Conservation (phyloP, 2,329 filamentous ascomycete genomes). For the Fusarium pseudograminearum region DNA sequence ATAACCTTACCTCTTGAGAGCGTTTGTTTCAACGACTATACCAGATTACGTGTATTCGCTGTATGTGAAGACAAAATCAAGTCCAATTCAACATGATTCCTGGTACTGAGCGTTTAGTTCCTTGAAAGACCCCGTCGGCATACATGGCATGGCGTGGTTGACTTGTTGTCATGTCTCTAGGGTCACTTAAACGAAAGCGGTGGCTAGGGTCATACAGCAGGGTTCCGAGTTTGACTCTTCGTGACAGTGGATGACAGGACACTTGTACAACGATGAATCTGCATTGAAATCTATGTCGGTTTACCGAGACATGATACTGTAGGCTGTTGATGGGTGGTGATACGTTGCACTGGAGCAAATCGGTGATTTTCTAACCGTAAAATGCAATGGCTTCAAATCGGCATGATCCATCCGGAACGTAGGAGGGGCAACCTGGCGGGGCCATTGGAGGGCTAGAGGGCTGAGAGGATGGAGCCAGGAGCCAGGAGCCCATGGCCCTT, state of each 20-base stretch:
- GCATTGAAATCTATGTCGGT: slow-evolving; percentile 21
- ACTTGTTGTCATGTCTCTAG: neutral
- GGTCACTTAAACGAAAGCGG: slow-evolving; percentile 12
- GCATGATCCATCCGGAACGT: slow-evolving; percentile 36
- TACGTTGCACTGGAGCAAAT: slow-evolving; percentile 32
- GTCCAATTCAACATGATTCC: neutral
- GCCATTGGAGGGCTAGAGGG: slow-evolving; percentile 16
- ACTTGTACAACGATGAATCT: slow-evolving; percentile 18
- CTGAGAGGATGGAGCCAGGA: neutral
- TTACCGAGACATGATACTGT: slow-evolving; percentile 25
- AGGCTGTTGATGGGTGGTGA: slow-evolving; percentile 6
- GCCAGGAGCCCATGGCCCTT: neutral
- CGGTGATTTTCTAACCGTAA: slow-evolving; percentile 32
- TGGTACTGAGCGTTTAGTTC: neutral
- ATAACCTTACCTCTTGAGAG: slow-evolving; percentile 21
- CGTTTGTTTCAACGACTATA: slow-evolving; percentile 2
- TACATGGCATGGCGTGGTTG: neutral
- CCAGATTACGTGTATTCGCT: neutral
- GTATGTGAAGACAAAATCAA: neutral
- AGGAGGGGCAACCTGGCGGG: slow-evolving; percentile 49
- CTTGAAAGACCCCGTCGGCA: neutral
- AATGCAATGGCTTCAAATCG: slow-evolving; percentile 26
- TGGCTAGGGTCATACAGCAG: neutral
- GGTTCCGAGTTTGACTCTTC: neutral
- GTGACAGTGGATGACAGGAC: neutral